A percentile compares a stretch with the other conserved stretches of the same genome.
phyloP scores from a whole-genome alignment of 495 filamentous ascomycete species.

The Hypoxylon trugodes region DNA sequence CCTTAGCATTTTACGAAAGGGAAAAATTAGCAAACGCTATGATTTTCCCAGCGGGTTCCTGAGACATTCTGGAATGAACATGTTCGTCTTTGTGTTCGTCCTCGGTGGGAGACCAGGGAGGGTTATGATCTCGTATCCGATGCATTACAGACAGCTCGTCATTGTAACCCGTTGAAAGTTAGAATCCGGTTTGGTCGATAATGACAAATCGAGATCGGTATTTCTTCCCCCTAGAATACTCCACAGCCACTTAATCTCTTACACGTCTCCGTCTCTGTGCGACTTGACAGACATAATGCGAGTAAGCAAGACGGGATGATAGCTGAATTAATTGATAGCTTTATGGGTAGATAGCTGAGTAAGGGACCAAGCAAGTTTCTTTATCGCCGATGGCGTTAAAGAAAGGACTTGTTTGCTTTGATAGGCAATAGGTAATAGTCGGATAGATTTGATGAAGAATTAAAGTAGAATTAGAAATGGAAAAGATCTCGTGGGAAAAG shows the following conservation, averaged over 20 bases:
- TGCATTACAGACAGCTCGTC: not conserved
- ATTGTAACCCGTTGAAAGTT: too few relatives aligned
- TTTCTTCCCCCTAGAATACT: too few relatives aligned
- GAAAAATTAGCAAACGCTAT: conserved; percentile 11
- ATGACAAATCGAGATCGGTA: conserved; percentile 23
- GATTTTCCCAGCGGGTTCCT: conserved; percentile 3
- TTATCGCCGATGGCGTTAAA: conserved; percentile 6
- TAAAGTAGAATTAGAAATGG: not conserved
- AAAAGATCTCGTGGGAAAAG: too few relatives aligned
- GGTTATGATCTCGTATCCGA: conserved; percentile 6
- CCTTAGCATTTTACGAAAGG: not conserved
- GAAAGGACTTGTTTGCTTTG: too few relatives aligned
- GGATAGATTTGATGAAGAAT: not conserved
- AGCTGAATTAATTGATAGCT: too few relatives aligned
- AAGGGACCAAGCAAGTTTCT: not conserved
- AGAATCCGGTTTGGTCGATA: not conserved
- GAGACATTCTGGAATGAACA: conserved; percentile 30
- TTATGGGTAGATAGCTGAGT: not conserved
- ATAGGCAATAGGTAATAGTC: too few relatives aligned
- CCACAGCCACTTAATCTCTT: not conserved
- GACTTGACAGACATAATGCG: not conserved
- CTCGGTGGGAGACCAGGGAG: too few relatives aligned
- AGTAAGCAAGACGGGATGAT: not conserved
- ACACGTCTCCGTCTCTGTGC: not conserved
- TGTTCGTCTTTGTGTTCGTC: not conserved